Base-by-base conservation (phyloP, 225 moss, liverwort and hornwort species). In the Lunularia cruciata region DNA sequence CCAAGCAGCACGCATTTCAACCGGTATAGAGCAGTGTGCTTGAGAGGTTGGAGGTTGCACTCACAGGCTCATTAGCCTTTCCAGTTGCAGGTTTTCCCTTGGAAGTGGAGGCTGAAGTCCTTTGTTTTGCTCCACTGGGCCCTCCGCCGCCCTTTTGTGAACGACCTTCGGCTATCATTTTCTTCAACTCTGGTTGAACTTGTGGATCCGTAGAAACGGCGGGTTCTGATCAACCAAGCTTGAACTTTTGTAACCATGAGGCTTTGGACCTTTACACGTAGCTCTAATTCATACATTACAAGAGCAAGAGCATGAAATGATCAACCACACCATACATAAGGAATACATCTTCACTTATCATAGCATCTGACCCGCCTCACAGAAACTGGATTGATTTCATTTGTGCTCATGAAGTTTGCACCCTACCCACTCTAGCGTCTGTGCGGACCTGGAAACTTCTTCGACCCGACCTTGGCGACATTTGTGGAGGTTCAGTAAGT, bases 91-190 rank as follows among this genome's bases (percentile, higher is more conserved):
- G 49, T n/a, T 49, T 49, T 65, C 47, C 47, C 30, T 46, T 65
- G 8, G 65, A 65, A 46, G 65, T 65, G 20, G 47, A 65, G 45
- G 66, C 66, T 27, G 18, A 18, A 65, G 39, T 46, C 15, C 22
- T 32, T 57, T 4, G 36, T 42, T 35, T 45, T 34, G 57, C 65
- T 73, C 68, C 68, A 68, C 52, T 55, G 36, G 33, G 68, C 68
- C 33, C 54, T 53, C 53, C 23, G 68, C 16, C 30, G 19, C 34
- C 39, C 68, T 65, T 56, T 15, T 48, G 40, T 65, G 56, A 31
- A 1, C 65, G 63, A 53, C 55, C 73, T 38, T 65, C 53, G 34
- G 33, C 45, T 19, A 73, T 73, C 65, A 64, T 66, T 57, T 36
- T 30, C 65, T 57, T 40, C 57, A 73, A 48, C 15, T 43, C 28